Percentiles rank a stretch among this genome's conserved stretches.
Evolutionary conservation across 495 filamentous ascomycete species (phyloP).

Genomic region (Venustampulla echinocandica): DNA sequence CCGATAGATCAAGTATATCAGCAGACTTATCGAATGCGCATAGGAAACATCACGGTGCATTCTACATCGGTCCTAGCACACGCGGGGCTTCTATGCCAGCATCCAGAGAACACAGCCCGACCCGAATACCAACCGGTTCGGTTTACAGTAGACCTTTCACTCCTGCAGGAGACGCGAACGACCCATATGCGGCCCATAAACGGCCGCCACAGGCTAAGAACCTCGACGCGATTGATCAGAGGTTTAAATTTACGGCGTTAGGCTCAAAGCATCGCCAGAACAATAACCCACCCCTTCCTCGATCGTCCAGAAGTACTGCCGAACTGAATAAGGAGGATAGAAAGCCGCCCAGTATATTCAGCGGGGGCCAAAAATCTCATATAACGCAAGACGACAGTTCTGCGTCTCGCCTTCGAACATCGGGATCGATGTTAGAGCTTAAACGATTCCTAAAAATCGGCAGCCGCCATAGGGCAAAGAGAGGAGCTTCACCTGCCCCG

Average conservation of each 20-base stretch:
- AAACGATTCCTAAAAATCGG: constrained; percentile 84
- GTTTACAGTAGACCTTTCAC: constrained; percentile 62
- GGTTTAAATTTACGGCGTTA: constrained; percentile 64
- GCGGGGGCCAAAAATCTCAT: too few species aligned
- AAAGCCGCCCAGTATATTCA: constrained; percentile 13
- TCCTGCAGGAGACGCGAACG: constrained; percentile 71
- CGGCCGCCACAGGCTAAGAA: constrained; percentile 64
- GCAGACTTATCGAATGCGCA: constrained; percentile 11
- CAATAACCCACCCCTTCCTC: constrained; percentile 32
- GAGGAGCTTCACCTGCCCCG: constrained; percentile 49
- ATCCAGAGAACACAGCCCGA: constrained; percentile 57
- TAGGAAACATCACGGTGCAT: constrained; percentile 56
- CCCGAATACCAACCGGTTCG: constrained; percentile 42
- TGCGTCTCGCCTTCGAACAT: constrained; percentile 39
- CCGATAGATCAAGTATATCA: constrained; percentile 14
- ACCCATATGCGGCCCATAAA: constrained; percentile 80
- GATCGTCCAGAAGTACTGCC: constrained; percentile 21
- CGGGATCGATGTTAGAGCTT: constrained; percentile 82
- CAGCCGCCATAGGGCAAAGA: constrained; percentile 57
- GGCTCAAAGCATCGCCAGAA: constrained; percentile 39
- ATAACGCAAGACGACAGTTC: constrained; percentile 43
- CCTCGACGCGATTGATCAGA: constrained; percentile 60
- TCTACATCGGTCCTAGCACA: constrained; percentile 55
- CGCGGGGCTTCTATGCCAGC: constrained; percentile 55
- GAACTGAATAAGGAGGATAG: constrained; percentile 24